Percentiles rank a stretch among this genome's conserved stretches.
Evolutionary conservation across 2,329 filamentous ascomycete species (phyloP).

Genomic region (Geosmithia putterillii): DNA sequence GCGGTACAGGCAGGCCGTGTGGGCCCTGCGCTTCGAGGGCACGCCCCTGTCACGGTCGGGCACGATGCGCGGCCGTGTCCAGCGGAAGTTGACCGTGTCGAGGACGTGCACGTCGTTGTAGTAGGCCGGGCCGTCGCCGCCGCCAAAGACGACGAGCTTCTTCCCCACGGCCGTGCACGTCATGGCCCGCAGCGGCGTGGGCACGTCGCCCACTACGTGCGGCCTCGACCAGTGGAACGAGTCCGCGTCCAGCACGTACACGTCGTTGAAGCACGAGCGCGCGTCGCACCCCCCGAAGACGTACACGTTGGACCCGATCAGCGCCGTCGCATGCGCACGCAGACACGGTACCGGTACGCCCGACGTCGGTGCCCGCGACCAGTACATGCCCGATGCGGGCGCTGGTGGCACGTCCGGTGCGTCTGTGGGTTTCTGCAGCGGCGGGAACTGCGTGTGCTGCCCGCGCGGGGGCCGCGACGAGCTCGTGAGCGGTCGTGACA

Average conservation of each 20-base stretch:
- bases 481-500: constrained; percentile 5
- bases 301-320: constrained; percentile 54
- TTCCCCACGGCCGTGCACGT: constrained; percentile 60
- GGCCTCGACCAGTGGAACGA: constrained; percentile 58
- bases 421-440: constrained; percentile 41
- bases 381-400: constrained; percentile 61
- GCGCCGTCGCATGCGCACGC: constrained; percentile 54
- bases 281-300: constrained; percentile 59
- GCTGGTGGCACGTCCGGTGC: constrained; percentile 49
- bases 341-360: constrained; percentile 48
- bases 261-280: constrained; percentile 54
- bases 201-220: constrained; percentile 51
- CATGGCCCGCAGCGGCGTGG: constrained; percentile 56
- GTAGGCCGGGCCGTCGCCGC: constrained; percentile 57
- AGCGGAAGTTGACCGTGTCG: constrained; percentile 58
- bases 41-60: constrained; percentile 41
- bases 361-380: constrained; percentile 53
- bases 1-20: constrained; percentile 61
- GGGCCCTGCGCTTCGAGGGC: constrained; percentile 51
- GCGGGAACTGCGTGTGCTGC: constrained; percentile 37
- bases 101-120: constrained; percentile 63
- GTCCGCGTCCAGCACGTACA: constrained; percentile 59
- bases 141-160: constrained; percentile 58
- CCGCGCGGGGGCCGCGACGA: constrained; percentile 18
- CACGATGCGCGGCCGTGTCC: constrained; percentile 48